These are phyloP conservation scores for Scheffersomyces coipomensis DNA, from an alignment of 805 yeast genomes.

Conservation along the genomic window DNA sequence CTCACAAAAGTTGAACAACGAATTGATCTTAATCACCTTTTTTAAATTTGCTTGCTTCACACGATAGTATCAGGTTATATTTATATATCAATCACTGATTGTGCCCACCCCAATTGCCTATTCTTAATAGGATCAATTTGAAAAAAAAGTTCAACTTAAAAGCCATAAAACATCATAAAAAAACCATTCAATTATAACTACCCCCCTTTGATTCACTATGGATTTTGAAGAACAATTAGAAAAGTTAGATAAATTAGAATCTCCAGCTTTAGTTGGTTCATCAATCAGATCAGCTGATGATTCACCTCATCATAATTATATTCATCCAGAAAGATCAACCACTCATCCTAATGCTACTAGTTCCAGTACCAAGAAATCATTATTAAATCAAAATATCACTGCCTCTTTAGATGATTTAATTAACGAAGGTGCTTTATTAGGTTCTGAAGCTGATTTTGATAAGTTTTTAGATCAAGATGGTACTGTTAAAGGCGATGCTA, in stretches of 20 bases:
- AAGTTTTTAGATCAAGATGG: constrained; percentile 54
- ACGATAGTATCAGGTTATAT: no score
- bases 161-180: background rate
- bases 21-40: no score
- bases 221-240: constrained; percentile 54
- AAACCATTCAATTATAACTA: background rate
- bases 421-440: constrained; percentile 45
- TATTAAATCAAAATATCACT: constrained; percentile 28
- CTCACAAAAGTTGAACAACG: no score
- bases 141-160: background rate
- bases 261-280: constrained; percentile 55
- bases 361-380: background rate
- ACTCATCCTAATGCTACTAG: background rate
- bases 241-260: constrained; percentile 45
- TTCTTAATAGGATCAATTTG: no score
- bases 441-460: constrained; percentile 53
- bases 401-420: constrained; percentile 54
- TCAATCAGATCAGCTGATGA: constrained; percentile 50
- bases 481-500: constrained; percentile 47
- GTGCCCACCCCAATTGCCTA: no score
- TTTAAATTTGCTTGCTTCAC: no score
- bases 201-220: constrained; percentile 24
- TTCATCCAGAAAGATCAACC: constrained; percentile 41
- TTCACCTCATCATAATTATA: constrained; percentile 42
- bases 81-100: no score